Conservation (phyloP, 2,329 filamentous ascomycete species). For the Apiospora rasikravindrae region DNA sequence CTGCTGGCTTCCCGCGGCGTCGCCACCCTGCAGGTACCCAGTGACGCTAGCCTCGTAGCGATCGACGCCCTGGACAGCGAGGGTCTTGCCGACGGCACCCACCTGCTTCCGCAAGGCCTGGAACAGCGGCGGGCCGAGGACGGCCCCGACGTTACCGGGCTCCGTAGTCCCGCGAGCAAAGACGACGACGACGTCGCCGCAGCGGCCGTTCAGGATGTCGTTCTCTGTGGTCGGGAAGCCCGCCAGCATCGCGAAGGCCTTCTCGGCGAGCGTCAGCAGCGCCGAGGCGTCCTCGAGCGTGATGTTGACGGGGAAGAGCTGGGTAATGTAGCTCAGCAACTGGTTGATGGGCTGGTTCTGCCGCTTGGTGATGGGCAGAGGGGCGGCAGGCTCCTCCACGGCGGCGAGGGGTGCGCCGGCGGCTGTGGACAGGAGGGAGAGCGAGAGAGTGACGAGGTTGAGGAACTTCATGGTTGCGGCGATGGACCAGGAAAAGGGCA, state of each 20-base stretch:
- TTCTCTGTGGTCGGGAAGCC: conserved; percentile 20
- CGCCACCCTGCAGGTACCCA: conserved; percentile 20
- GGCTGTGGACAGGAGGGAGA: not conserved
- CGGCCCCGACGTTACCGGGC: conserved; percentile 23
- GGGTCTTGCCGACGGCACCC: not conserved
- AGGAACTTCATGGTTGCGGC: not conserved
- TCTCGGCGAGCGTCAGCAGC: conserved; percentile 18
- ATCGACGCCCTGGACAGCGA: conserved; percentile 23
- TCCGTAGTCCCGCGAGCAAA: conserved; percentile 23
- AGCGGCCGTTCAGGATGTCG: conserved; percentile 18
- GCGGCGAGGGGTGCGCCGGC: not conserved
- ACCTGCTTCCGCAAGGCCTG: conserved; percentile 2
- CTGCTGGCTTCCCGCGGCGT: conserved; percentile 16
- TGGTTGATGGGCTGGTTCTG: conserved; percentile 9
- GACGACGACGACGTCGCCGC: conserved; percentile 23
- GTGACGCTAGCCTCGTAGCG: conserved; percentile 18
- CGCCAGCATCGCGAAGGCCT: not conserved
- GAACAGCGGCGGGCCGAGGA: conserved; percentile 24
- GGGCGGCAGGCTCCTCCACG: not conserved
- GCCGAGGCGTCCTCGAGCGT: not conserved
- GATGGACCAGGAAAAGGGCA: not conserved
- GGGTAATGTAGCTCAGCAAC: conserved; percentile 15
- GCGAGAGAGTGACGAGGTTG: not conserved
- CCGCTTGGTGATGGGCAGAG: not conserved
- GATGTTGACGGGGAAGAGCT: conserved; percentile 21